Evolutionary conservation across 441 rosid species (phyloP), one percentile per base, ranked within the genome.

Genomic region (Aquilaria agallochum): DNA sequence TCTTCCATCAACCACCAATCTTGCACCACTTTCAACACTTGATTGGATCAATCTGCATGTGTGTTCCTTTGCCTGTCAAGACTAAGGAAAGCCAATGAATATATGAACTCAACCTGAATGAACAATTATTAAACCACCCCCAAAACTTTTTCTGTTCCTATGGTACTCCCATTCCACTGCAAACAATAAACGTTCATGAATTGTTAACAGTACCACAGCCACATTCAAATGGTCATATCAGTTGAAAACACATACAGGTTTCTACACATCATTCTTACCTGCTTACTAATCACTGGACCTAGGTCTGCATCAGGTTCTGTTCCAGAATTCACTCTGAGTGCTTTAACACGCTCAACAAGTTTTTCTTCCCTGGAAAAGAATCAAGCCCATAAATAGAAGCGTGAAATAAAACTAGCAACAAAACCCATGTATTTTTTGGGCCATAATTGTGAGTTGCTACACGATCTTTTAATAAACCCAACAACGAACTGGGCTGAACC

Each of bases 241-340:
- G 11, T n/a, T 53, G 2, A 32, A 30, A 54, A 40, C 9, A 9
- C 44, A 40, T 40, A 20, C 27, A 7, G 9, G 44, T 40, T 40
- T 40, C 44, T 9, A 9, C 31, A 46, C 46, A 36, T 14, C 12
- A 61, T 20, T 31, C 27, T 48, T 60, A 77, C 84, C 78, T 80
- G 82, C 66, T 77, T 74, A 81, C 76, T 79, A 68, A 80, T 84
- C 48, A 87, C 82, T 49, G 90, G 85, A 61, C 85, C 85, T 15
- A 80, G 76, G 63, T 80, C 80, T 15, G 82, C 67, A 52, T 64
- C 71, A 13, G 83, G 80, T 58, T 80, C 84, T 59, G 77, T 78
- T 65, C 88, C 93, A 3, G 71, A 72, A 63, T 76, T 83, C 70
- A 84, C 88, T 71, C 74, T 82, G 15, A 84, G 80, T 32, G 77